phyloP scores from a whole-genome alignment of 2,329 filamentous ascomycete species.

The Zelopaecilomyces penicillatus region DNA sequence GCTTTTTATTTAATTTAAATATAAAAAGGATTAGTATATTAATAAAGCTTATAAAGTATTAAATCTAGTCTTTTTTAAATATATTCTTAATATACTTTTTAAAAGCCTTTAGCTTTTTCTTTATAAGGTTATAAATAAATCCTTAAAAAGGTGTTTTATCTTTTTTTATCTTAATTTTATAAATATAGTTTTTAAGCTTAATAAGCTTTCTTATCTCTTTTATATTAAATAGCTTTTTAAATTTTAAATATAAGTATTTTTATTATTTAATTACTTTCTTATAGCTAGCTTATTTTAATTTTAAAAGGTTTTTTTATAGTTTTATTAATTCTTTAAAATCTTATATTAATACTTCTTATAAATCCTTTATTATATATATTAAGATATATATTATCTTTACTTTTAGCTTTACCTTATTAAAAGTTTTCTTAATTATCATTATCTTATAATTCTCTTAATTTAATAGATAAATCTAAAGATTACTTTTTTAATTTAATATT shows the following conservation, averaged over 20 bases:
- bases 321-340: no score
- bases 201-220: not conserved
- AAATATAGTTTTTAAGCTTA: no score
- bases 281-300: not conserved
- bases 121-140: conserved; percentile 6
- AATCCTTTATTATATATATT: no score
- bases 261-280: not conserved
- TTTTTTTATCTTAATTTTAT: conserved; percentile 8
- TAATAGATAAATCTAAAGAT: conserved; percentile 1
- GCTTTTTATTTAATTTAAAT: no score
- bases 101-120: no score
- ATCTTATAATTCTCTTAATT: conserved; percentile 2
- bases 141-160: conserved; percentile 8
- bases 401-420: conserved; percentile 4
- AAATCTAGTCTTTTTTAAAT: no score
- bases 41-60: no score
- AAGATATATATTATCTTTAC: no score
- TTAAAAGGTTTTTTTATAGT: not conserved
- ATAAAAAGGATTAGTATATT: no score
- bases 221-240: no score
- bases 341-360: no score
- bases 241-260: conserved; percentile 7
- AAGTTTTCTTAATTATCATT: not conserved
- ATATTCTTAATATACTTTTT: conserved; percentile 9
- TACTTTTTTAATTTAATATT: conserved; percentile 1